phyloP scores from a whole-genome alignment of 352 stramenopile species.

The Globisporangium camurandrum region DNA sequence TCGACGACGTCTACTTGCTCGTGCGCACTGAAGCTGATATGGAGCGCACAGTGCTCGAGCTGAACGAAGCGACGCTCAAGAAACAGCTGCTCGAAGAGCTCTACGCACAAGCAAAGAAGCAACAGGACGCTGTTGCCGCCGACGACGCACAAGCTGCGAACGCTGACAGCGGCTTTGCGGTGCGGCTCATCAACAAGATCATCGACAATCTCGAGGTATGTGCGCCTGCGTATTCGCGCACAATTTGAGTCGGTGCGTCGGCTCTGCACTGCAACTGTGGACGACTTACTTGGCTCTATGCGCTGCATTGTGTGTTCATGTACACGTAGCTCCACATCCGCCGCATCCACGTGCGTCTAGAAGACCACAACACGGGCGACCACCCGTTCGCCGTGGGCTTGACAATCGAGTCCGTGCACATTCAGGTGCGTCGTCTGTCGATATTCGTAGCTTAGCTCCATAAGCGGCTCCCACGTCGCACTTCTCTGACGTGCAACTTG shows the following conservation, averaged over 20 bases:
- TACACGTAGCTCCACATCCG: constrained; percentile 77
- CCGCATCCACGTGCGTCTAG: constrained; percentile 77
- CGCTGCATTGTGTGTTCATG: too few relatives aligned
- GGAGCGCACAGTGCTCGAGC: constrained; percentile 59
- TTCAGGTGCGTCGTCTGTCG: constrained; percentile 27
- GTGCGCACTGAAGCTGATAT: constrained; percentile 76
- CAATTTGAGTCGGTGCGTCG: background rate
- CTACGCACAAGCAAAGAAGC: constrained; percentile 60
- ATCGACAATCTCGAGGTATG: constrained; percentile 79
- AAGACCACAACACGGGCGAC: constrained; percentile 70
- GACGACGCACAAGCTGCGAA: constrained; percentile 2
- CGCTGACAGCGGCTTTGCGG: constrained; percentile 60
- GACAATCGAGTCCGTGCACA: constrained; percentile 80
- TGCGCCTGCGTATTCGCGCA: background rate
- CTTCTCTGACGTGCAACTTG: background rate
- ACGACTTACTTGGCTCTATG: too few relatives aligned
- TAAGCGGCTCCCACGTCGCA: too few relatives aligned
- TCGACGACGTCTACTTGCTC: constrained; percentile 83
- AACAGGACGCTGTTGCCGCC: constrained; percentile 30
- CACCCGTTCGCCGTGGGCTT: constrained; percentile 76
- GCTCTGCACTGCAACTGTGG: constrained; percentile 6
- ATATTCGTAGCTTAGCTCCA: background rate
- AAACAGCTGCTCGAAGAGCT: constrained; percentile 79
- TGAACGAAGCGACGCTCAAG: constrained; percentile 80
- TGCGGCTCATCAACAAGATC: constrained; percentile 82